A percentile compares a stretch with the other conserved stretches of the same genome.
phyloP scores from a whole-genome alignment of 2,329 filamentous ascomycete genomes.

The Pseudocercospora crystallina region DNA sequence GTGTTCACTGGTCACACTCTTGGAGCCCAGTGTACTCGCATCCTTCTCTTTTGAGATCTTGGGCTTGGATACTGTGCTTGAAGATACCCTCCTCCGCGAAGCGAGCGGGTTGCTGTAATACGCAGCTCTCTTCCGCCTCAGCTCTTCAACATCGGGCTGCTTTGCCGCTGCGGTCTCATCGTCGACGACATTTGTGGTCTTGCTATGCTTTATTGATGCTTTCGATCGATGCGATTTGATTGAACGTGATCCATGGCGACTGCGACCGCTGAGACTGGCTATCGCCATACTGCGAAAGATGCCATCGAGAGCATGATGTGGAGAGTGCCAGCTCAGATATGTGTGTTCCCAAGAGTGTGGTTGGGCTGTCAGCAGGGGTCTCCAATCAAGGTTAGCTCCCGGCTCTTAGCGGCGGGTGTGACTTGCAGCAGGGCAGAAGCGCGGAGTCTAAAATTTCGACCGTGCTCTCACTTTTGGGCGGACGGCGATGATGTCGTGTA shows the following conservation, averaged over 20 bases:
- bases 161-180: slow-evolving; percentile 20
- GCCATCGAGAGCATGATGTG: not conserved
- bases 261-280: slow-evolving; percentile 24
- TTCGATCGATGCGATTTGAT: slow-evolving; percentile 16
- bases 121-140: slow-evolving; percentile 38
- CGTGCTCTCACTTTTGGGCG: no score
- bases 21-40: slow-evolving; percentile 1
- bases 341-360: not conserved
- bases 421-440: no score
- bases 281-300: slow-evolving; percentile 15
- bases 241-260: slow-evolving; percentile 14
- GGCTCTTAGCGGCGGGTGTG: no score
- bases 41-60: not conserved
- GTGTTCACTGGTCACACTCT: not conserved
- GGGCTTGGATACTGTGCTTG: slow-evolving; percentile 4
- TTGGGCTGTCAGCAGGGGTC: not conserved
- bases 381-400: not conserved
- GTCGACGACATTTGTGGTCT: slow-evolving; percentile 7
- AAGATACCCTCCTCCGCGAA: slow-evolving; percentile 11
- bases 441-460: no score
- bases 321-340: slow-evolving; percentile 1
- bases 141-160: slow-evolving; percentile 41
- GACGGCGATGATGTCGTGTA: slow-evolving; percentile 1
- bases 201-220: slow-evolving; percentile 16
- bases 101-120: slow-evolving; percentile 32